phyloP scores from a whole-genome alignment of 1,284 basidiomycete species.

The Moesziomyces globuligerus region DNA sequence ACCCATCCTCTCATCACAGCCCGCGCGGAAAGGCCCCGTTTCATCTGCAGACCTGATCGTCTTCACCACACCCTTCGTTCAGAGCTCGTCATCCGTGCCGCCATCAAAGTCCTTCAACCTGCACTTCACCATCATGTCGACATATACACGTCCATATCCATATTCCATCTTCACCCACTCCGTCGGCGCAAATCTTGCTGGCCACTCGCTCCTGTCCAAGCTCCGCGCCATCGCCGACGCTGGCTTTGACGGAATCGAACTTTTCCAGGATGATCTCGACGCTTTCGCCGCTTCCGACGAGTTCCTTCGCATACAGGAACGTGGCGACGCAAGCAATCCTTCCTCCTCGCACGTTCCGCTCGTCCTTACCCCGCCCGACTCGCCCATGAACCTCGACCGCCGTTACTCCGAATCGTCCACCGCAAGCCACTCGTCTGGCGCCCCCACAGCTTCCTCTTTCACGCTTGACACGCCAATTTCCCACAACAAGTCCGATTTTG shows the following conservation, averaged over 20 bases:
- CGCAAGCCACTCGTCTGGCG: constrained; percentile 10
- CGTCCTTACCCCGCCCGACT: constrained; percentile 46
- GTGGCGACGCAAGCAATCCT: constrained; percentile 3
- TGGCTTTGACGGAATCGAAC: constrained; percentile 65
- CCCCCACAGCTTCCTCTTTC: constrained; percentile 18
- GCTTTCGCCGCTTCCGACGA: constrained; percentile 56
- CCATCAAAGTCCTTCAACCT: background rate
- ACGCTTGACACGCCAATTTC: constrained; percentile 17
- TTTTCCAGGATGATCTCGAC: constrained; percentile 67
- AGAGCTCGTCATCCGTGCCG: too few relatives aligned
- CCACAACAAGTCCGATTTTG: background rate
- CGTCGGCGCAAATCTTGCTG: constrained; percentile 47
- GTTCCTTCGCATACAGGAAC: constrained; percentile 36
- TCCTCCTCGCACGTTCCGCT: background rate
- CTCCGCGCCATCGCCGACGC: constrained; percentile 57
- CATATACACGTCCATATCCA: constrained; percentile 21
- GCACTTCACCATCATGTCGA: constrained; percentile 8
- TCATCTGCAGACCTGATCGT: too few relatives aligned
- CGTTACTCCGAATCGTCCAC: constrained; percentile 14
- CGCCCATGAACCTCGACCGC: constrained; percentile 31
- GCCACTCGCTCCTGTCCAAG: constrained; percentile 63
- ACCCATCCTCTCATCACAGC: too few relatives aligned
- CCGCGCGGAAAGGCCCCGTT: too few relatives aligned
- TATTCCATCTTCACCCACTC: constrained; percentile 56
- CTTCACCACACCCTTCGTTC: too few relatives aligned